Conservation (phyloP, 208 protist species). For the Novymonas esmeraldas region DNA sequence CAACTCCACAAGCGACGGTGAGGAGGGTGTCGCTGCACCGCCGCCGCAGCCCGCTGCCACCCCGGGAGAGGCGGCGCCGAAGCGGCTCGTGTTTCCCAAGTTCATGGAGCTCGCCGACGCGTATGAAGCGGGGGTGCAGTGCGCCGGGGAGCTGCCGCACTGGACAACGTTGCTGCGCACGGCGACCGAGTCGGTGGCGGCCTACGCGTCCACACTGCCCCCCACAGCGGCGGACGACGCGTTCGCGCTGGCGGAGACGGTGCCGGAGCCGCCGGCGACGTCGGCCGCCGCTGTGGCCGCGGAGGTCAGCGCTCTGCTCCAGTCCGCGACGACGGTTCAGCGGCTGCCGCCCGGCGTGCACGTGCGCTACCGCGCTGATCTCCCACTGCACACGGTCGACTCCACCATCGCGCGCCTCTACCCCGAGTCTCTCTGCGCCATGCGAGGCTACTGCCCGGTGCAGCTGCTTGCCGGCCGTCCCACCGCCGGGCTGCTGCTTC, state of each 20-base stretch:
- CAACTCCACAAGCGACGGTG: too few relatives aligned
- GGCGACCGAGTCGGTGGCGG: constrained; percentile 40
- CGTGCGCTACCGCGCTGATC: constrained; percentile 38
- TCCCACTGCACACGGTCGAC: constrained; percentile 44
- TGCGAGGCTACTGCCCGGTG: constrained; percentile 71
- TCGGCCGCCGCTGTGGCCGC: constrained; percentile 17
- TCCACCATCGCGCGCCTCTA: constrained; percentile 42
- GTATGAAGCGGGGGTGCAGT: constrained; percentile 52
- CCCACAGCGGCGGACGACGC: constrained; percentile 46
- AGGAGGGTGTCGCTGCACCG: too few relatives aligned
- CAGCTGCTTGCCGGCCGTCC: constrained; percentile 34
- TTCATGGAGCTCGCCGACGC: constrained; percentile 79
- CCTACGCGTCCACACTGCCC: constrained; percentile 54
- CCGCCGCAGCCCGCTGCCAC: constrained; percentile 4
- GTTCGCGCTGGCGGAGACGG: constrained; percentile 14
- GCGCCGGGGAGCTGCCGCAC: constrained; percentile 57
- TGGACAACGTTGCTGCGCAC: constrained; percentile 50
- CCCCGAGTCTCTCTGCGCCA: constrained; percentile 52
- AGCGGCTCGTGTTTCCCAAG: constrained; percentile 62
- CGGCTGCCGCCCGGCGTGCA: constrained; percentile 31
- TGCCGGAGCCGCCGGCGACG: constrained; percentile 13
- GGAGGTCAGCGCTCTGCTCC: constrained; percentile 25
- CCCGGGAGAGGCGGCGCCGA: constrained; percentile 38
- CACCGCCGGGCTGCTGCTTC: constrained; percentile 36
- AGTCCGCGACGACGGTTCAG: constrained; percentile 21